Evolutionary conservation across 2,329 filamentous ascomycete species (phyloP), one percentile per base, ranked within the genome.

Genomic region (Orbilia quercus): DNA sequence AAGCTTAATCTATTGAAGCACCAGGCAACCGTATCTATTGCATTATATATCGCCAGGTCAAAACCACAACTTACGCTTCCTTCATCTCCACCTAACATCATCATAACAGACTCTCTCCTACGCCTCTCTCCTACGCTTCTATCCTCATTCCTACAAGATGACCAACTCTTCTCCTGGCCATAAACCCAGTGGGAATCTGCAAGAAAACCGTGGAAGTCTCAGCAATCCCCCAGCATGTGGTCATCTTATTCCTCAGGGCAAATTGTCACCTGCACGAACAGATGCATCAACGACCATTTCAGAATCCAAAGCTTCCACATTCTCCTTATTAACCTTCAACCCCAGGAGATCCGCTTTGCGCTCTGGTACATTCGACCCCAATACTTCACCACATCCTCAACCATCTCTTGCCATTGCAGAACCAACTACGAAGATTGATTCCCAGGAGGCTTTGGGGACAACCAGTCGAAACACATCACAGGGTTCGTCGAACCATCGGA

Each of bases 241-340:
- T 5, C 9, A 9, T 31, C 28, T 31, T 31, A 31, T 5, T 31
- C 28, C 28, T 31, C 4, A 4, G 9, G 28, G 9, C 28, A 31
- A 31, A 9, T 5, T 31, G 28, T 31, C 28, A 31, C 28, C 64
- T 58, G 78, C 55, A 75, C 77, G 47, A 28, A 14, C 31, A 1
- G 44, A 69, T 25, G 12, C 47, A 42, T 6, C n/a, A 25, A 2
- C 28, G 9, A 28, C 23, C 12, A 18, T n/a, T 38, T 18, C 34
- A 22, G 57, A 64, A 16, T 23, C 59, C 5, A 58, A 64, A 25
- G 51, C 51, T 6, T 51, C 58, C 11, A 64, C 51, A 14, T 64
- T 71, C 25, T 71, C 66, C 1, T 23, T 45, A 18, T 23, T 53
- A 6, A 58, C 66, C 14, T 53, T 59, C 16, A 47, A 51, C 5